phyloP scores from a whole-genome alignment of 2,329 filamentous ascomycete genomes.

The Aschersonia sp. region DNA sequence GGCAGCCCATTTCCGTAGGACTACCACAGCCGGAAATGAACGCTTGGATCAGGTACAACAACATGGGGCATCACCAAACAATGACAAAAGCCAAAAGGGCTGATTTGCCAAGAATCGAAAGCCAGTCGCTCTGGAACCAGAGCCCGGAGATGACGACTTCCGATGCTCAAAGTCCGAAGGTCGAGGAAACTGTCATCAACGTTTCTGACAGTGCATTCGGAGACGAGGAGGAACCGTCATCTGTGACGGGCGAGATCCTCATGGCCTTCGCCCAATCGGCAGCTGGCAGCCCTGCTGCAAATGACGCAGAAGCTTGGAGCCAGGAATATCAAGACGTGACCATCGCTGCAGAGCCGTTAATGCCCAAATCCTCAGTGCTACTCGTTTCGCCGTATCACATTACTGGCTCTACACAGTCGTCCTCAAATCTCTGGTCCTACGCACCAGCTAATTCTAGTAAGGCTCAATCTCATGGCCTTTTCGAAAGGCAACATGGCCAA shows the following conservation, averaged over 20 bases:
- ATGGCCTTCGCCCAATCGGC: neutral
- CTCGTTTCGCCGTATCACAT: neutral
- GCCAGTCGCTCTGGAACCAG: too few species aligned
- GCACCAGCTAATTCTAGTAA: neutral
- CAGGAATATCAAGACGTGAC: too few species aligned
- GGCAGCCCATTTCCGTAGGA: too few species aligned
- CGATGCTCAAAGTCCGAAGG: too few species aligned
- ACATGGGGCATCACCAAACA: too few species aligned
- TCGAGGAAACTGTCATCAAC: too few species aligned
- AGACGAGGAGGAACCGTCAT: neutral
- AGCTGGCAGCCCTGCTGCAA: neutral
- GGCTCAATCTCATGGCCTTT: neutral
- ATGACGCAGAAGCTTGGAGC: neutral
- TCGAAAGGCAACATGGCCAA: neutral
- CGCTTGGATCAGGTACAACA: too few species aligned
- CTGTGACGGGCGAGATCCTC: neutral
- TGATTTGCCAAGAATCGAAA: too few species aligned
- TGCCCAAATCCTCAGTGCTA: neutral
- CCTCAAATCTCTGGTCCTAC: neutral
- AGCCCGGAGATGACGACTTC: too few species aligned
- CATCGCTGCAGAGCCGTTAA: neutral
- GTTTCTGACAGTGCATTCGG: conserved; percentile 4
- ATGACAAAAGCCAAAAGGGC: too few species aligned
- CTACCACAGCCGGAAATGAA: too few species aligned
- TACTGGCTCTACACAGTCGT: neutral